These are phyloP conservation scores for Aspergillus sp. DNA, from an alignment of 2,329 filamentous ascomycete genomes.

Conservation along the genomic window DNA sequence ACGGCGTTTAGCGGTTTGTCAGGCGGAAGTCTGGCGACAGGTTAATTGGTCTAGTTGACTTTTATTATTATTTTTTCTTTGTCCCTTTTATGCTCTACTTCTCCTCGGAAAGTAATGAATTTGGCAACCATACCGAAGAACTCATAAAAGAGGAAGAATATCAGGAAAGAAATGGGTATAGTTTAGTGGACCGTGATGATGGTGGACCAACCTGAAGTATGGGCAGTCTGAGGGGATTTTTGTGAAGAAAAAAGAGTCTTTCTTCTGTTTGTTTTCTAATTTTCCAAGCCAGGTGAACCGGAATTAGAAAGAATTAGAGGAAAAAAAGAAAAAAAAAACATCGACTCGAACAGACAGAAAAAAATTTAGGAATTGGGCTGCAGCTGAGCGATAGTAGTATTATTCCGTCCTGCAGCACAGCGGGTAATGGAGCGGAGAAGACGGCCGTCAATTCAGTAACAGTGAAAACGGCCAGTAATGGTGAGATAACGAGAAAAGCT, in stretches of 20 bases:
- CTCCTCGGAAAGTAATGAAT: background rate
- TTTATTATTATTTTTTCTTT: background rate
- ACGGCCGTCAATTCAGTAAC: background rate
- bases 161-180: background rate
- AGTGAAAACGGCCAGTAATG: background rate
- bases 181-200: background rate
- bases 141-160: background rate
- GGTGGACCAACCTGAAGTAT: background rate
- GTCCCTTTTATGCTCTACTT: background rate
- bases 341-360: background rate
- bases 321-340: background rate
- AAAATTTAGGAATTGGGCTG: background rate
- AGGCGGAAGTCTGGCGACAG: background rate
- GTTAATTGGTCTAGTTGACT: conserved; percentile 1
- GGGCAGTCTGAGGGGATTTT: background rate
- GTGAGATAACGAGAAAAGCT: background rate
- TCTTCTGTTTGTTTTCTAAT: background rate
- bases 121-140: background rate
- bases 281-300: background rate
- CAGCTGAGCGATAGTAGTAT: no score
- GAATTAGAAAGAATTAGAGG: background rate
- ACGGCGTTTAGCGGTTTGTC: conserved; percentile 14
- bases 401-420: background rate
- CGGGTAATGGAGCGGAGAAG: background rate
- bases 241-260: background rate